Conservation (phyloP, 331 rosid genomes). For the Cydonia oblonga region DNA sequence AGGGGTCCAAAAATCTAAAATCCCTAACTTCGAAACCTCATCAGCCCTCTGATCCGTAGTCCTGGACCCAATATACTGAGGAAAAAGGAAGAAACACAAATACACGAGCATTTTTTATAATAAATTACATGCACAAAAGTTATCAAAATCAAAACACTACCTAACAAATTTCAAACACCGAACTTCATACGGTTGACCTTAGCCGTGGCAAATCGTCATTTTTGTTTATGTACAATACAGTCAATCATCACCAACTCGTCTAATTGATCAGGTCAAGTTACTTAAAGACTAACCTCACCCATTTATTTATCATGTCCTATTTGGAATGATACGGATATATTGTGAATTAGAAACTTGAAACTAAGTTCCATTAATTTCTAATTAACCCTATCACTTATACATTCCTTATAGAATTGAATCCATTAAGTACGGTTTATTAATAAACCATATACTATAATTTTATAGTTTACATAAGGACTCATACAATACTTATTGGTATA, state of each 20-base stretch:
- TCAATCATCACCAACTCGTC: background rate
- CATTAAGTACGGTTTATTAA: background rate
- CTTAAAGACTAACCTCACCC: background rate
- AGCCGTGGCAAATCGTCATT: background rate
- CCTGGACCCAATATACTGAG: conserved; percentile 75
- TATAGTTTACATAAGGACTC: background rate
- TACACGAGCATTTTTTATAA: background rate
- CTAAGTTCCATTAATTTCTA: background rate
- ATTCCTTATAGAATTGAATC: background rate
- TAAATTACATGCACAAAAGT: background rate
- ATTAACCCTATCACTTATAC: background rate
- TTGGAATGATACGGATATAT: background rate
- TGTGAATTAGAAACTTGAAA: background rate
- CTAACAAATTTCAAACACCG: background rate
- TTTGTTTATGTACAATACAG: background rate
- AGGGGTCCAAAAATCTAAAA: conserved; percentile 78
- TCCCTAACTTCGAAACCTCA: conserved; percentile 47
- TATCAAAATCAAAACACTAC: background rate
- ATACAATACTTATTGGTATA: background rate
- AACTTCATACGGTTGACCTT: background rate
- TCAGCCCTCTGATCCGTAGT: conserved; percentile 74
- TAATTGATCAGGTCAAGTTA: background rate
- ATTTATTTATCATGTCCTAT: background rate
- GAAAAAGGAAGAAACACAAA: background rate
- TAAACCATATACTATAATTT: background rate